Base-by-base conservation (phyloP, 2,329 filamentous ascomycete species). In the Penicillium rolfsii region DNA sequence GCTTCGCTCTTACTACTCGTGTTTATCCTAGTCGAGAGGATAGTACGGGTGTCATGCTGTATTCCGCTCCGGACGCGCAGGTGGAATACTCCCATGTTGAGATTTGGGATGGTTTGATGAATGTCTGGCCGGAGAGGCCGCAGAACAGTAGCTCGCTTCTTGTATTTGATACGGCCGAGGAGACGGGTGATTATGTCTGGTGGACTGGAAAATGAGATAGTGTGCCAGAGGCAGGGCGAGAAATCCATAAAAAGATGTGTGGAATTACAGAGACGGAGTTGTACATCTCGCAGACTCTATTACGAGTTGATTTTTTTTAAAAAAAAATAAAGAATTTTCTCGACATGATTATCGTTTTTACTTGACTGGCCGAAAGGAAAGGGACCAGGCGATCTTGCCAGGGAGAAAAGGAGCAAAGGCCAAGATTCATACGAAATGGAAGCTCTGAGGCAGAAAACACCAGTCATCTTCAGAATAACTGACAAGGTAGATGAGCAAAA, bases 161-260 rank as follows among this genome's bases (percentile, higher is more conserved):
- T 45, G 49, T 64, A 5, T 64, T 55, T 55, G 63, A 64, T 55
- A 64, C 63, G 5, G 50, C 63, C 19, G 63, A 52, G 48, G 63
- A 60, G 43, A 64, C 63, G n/a, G 58, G 53, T 3, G 60, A 64
- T 49, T 64, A 64, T 50, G 59, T 58, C 11, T 64, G 63, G 63
- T 64, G 63, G 63, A 38, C 55, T 6, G 62, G 62, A n/a, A 64
- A 64, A 36, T 64, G 28, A 50, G 45, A 4, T 36, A 7, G 14
- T 12, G 1, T 36, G 48, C 11, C 9, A 14, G 12, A 36, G 30
- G 6, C 2, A 30, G 4, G n/a, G 40, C 8, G 38, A 19, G n/a
- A 19, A 43, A 6, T 3, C 2, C 24, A 19, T 33, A 33, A 11
- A 33, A 11, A 33, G 30, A 33, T 33, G 30, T 33, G 11, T 33